Conservation (phyloP, 2,329 filamentous ascomycete species). For the Chrysoporthe deuterocubensis region DNA sequence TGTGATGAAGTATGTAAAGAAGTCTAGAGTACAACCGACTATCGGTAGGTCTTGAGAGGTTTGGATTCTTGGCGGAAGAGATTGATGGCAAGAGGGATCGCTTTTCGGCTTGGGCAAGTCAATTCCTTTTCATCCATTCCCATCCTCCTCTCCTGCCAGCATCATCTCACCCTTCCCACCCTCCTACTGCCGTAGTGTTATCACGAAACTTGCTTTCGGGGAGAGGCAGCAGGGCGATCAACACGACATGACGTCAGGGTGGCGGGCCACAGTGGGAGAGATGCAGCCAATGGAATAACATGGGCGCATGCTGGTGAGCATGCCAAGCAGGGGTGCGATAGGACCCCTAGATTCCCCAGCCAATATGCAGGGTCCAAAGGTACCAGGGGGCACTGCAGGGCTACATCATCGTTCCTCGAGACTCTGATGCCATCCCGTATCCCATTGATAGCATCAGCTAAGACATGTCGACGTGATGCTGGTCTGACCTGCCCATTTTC, state of each 20-base stretch:
- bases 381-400: slow-evolving; percentile 18
- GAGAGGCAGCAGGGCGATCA: background rate
- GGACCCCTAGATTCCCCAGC: slow-evolving; percentile 27
- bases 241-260: slow-evolving; percentile 34
- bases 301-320: slow-evolving; percentile 21
- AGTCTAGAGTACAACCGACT: too few relatives aligned
- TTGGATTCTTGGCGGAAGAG: background rate
- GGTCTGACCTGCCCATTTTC: background rate
- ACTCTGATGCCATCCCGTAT: slow-evolving; percentile 16
- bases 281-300: slow-evolving; percentile 32
- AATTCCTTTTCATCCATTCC: slow-evolving; percentile 23
- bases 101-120: background rate
- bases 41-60: too few relatives aligned
- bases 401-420: slow-evolving; percentile 25
- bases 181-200: slow-evolving; percentile 2
- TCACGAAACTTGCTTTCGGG: slow-evolving; percentile 25
- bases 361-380: slow-evolving; percentile 32
- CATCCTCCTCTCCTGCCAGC: background rate
- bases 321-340: slow-evolving; percentile 14
- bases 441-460: slow-evolving; percentile 21
- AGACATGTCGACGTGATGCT: slow-evolving; percentile 5
- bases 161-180: background rate
- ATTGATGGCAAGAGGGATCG: background rate
- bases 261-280: background rate
- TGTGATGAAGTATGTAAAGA: too few relatives aligned